Percentiles rank a stretch among this genome's conserved stretches.
These are phyloP conservation scores for Hypoxylon trugodes DNA, from an alignment of 495 filamentous ascomycete genomes.

Conservation along the genomic window DNA sequence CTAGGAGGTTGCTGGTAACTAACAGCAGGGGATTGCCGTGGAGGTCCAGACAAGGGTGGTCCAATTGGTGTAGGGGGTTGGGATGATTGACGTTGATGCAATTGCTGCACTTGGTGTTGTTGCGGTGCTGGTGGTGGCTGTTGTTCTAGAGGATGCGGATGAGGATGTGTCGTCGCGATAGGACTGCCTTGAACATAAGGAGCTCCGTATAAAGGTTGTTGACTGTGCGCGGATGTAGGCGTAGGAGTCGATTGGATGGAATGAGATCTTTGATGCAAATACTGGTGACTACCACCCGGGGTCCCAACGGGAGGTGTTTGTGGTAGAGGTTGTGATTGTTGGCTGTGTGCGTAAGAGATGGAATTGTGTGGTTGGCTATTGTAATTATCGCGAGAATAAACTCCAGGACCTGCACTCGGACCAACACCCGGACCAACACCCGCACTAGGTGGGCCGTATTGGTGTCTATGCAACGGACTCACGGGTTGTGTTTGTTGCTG, in stretches of 20 bases:
- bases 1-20: conserved; percentile 59
- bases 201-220: conserved; percentile 56
- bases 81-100: conserved; percentile 57
- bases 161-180: conserved; percentile 53
- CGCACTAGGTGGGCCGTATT: conserved; percentile 49
- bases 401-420: conserved; percentile 51
- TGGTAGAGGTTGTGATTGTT: conserved; percentile 50
- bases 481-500: no score
- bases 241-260: conserved; percentile 64
- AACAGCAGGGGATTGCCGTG: conserved; percentile 49
- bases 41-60: conserved; percentile 53
- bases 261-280: conserved; percentile 55
- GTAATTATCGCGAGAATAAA: conserved; percentile 59
- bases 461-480: conserved; percentile 59
- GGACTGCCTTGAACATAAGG: conserved; percentile 64
- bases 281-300: conserved; percentile 53
- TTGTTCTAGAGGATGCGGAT: conserved; percentile 53
- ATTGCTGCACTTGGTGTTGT: conserved; percentile 30
- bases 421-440: conserved; percentile 34
- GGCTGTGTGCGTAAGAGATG: conserved; percentile 33
- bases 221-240: conserved; percentile 65
- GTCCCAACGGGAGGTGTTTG: conserved; percentile 61
- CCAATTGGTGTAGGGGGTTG: conserved; percentile 66
- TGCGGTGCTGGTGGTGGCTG: conserved; percentile 48
- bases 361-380: conserved; percentile 45